These are phyloP conservation scores for Amanita pseudoporphyria DNA, from an alignment of 768 basidiomycete genomes.

Conservation along the genomic window DNA sequence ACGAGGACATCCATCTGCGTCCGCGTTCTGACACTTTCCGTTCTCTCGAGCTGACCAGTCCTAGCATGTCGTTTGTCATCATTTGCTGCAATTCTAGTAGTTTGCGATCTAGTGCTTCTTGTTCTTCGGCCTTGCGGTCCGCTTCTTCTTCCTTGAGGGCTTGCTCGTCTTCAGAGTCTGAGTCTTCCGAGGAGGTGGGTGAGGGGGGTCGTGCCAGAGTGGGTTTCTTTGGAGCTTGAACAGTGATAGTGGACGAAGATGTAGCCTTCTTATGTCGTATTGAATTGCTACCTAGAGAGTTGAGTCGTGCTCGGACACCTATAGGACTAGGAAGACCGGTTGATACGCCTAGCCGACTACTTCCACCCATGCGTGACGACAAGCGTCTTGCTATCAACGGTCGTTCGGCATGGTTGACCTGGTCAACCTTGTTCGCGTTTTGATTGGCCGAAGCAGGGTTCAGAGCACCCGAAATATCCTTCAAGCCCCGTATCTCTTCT, in stretches of 20 bases:
- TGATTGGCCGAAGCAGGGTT: slow-evolving; percentile 35
- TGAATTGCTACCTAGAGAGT: slow-evolving; percentile 51
- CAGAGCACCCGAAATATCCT: slow-evolving; percentile 58
- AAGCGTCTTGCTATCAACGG: slow-evolving; percentile 18
- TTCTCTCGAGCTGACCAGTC: slow-evolving; percentile 44
- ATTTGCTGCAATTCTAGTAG: slow-evolving; percentile 57
- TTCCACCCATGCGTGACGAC: slow-evolving; percentile 20
- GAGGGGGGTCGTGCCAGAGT: slow-evolving; percentile 33
- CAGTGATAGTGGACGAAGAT: slow-evolving; percentile 65
- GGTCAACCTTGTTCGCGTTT: slow-evolving; percentile 20
- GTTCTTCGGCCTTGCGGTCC: slow-evolving; percentile 56
- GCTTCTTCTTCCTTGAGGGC: slow-evolving; percentile 61
- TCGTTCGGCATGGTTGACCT: slow-evolving; percentile 20
- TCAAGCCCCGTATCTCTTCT: slow-evolving; percentile 72
- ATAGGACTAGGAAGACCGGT: slow-evolving; percentile 46
- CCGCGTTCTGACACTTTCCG: slow-evolving; percentile 36
- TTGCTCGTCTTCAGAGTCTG: slow-evolving; percentile 47
- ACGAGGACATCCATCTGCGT: slow-evolving; percentile 19
- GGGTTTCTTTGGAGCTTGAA: slow-evolving; percentile 41
- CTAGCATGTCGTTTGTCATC: slow-evolving; percentile 67
- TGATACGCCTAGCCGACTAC: slow-evolving; percentile 22
- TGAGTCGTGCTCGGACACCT: slow-evolving; percentile 62
- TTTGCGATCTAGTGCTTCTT: slow-evolving; percentile 57
- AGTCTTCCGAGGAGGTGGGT: slow-evolving; percentile 42
- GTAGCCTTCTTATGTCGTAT: slow-evolving; percentile 43